These are phyloP conservation scores for Rhinocladiella mackenziei DNA, from an alignment of 2,329 filamentous ascomycete genomes.

Conservation along the genomic window DNA sequence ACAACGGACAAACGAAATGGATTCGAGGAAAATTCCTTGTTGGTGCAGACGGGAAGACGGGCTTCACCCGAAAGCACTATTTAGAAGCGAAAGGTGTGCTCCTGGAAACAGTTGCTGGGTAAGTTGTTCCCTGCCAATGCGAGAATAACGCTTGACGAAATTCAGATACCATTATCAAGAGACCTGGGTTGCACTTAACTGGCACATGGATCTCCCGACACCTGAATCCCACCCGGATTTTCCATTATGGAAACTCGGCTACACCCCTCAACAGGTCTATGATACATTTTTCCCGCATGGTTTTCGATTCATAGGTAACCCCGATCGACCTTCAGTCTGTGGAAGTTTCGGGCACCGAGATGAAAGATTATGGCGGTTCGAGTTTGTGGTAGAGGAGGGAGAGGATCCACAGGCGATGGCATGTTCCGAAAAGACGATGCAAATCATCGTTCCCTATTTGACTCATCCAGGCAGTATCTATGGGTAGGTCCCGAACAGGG, in stretches of 20 bases:
- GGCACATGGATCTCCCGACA: conserved; percentile 30
- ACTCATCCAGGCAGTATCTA: conserved; percentile 31
- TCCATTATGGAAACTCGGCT: conserved; percentile 32
- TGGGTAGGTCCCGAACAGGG: conserved; percentile 23
- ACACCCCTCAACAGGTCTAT: conserved; percentile 31
- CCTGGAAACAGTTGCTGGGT: conserved; percentile 23
- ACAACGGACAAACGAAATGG: conserved; percentile 14
- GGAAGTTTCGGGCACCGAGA: conserved; percentile 31
- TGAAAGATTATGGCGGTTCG: conserved; percentile 35
- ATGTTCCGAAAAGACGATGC: conserved; percentile 19
- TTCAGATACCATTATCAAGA: conserved; percentile 31
- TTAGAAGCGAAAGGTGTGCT: conserved; percentile 31
- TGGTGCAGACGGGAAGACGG: conserved; percentile 34
- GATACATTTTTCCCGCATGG: conserved; percentile 33
- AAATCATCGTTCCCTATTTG: conserved; percentile 32
- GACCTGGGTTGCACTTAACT: conserved; percentile 34
- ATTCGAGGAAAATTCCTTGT: conserved; percentile 32
- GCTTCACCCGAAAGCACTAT: conserved; percentile 34
- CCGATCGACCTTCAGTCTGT: conserved; percentile 29
- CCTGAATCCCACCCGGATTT: conserved; percentile 32
- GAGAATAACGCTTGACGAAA: too few relatives aligned
- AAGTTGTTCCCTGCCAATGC: too few relatives aligned
- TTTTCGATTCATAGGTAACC: conserved; percentile 33
- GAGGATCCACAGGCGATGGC: conserved; percentile 35
- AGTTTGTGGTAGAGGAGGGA: conserved; percentile 35